Evolutionary conservation across 2,329 filamentous ascomycete genomes (phyloP).

Genomic region (Dothideomycetes sp.): DNA sequence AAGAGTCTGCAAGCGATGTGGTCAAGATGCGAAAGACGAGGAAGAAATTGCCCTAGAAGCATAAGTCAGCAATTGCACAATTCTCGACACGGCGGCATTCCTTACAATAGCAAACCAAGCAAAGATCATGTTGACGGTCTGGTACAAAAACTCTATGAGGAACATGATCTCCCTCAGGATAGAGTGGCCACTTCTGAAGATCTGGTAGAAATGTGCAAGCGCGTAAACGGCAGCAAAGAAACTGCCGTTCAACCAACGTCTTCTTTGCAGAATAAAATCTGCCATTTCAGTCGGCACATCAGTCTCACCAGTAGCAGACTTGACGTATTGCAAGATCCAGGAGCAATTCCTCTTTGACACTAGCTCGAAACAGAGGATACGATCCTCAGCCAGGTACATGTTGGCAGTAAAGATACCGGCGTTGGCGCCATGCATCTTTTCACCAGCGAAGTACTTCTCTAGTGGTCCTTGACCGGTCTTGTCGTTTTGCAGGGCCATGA

Average conservation of each 20-base stretch:
- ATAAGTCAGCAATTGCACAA: constrained; percentile 9
- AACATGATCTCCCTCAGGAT: constrained; percentile 80
- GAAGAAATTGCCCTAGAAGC: constrained; percentile 82
- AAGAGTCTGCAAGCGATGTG: constrained; percentile 59
- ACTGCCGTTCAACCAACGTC: constrained; percentile 94
- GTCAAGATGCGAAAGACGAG: constrained; percentile 96
- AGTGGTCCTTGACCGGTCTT: constrained; percentile 86
- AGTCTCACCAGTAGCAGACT: constrained; percentile 91
- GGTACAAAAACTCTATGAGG: constrained; percentile 85
- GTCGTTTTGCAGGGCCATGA: constrained; percentile 89
- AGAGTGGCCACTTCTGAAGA: constrained; percentile 87
- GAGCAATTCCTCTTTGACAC: constrained; percentile 95
- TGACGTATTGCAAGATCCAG: constrained; percentile 97
- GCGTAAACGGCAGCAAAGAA: constrained; percentile 98
- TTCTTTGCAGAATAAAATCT: constrained; percentile 87
- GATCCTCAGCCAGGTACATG: constrained; percentile 98
- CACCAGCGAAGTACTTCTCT: constrained; percentile 93
- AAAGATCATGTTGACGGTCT: constrained; percentile 94
- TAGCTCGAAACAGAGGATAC: constrained; percentile 96
- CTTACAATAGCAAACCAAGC: constrained; percentile 88
- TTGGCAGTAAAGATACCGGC: constrained; percentile 97
- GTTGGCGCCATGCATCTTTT: constrained; percentile 86
- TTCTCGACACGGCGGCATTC: too few species aligned
- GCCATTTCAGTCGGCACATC: constrained; percentile 92
- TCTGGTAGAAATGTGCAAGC: constrained; percentile 88